These are phyloP conservation scores for Linum tenue DNA, from an alignment of 345 rosid genomes.

Conservation along the genomic window DNA sequence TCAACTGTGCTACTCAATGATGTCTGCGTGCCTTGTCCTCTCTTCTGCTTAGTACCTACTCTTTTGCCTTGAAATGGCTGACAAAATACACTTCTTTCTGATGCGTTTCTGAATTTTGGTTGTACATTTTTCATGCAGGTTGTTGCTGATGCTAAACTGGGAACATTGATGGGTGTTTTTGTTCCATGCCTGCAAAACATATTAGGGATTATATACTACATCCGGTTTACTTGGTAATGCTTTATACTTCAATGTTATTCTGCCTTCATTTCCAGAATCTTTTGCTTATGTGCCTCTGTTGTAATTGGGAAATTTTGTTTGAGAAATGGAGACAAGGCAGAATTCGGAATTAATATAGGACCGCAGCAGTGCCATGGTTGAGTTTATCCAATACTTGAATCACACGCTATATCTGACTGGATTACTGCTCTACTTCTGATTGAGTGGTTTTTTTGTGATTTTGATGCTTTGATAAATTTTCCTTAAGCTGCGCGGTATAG, in stretches of 20 bases:
- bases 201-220: constrained; percentile 94
- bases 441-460: not conserved
- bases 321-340: not conserved
- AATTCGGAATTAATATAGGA: not conserved
- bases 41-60: not conserved
- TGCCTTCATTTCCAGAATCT: not conserved
- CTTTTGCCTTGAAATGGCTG: not conserved
- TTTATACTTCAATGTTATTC: constrained; percentile 8
- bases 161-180: constrained; percentile 98
- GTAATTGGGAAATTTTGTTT: not conserved
- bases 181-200: constrained; percentile 97
- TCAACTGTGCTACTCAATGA: not conserved
- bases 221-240: constrained; percentile 90
- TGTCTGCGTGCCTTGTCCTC: not conserved
- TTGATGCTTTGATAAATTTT: not conserved
- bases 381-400: too few relatives aligned
- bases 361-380: not conserved
- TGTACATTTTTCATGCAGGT: constrained; percentile 45
- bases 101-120: constrained; percentile 16
- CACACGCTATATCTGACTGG: not conserved
- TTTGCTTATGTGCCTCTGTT: not conserved
- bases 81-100: constrained; percentile 9
- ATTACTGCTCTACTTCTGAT: not conserved
- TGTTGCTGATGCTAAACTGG: constrained; percentile 51
- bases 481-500: not conserved